Evolutionary conservation across 805 yeast genomes (phyloP), one percentile per base, ranked within the genome.

Genomic region (Priceomyces fermenticarens): DNA sequence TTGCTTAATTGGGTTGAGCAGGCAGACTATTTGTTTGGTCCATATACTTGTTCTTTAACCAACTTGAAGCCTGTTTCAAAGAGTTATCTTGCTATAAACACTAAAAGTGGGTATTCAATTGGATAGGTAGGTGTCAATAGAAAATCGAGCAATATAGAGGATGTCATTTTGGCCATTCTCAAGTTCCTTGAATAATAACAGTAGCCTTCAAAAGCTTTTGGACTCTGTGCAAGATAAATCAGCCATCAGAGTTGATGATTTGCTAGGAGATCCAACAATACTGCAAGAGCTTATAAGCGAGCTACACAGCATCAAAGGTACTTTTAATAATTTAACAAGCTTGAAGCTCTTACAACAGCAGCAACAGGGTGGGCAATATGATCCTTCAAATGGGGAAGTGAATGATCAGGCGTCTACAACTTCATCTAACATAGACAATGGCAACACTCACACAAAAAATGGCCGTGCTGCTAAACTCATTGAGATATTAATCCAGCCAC

Each of bases 401-500:
- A 58, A 49, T 15, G 65, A 71, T 10, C 49, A 67, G 13, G 48
- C 67, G 0, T 67, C 73, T 4, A 58, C 67, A 11, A 64, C 51
- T 45, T 65, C 72, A 4, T 59, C 67, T n/a, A 65, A 51, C 44
- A 58, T 60, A 15, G 70, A 64, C 17, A 46, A 41, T 23, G 36
- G 42, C 10, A 54, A 52, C 29, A 50, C 39, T 33, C 36, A 44
- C 26, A 47, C 51, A 33, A 68, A 64, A 39, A 72, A 65, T 38
- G 59, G 66, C 6, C 56, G 71, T 26, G 67, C 70, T 5, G 60
- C 61, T 30, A 83, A 85, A 55, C 73, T 93, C 37, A 72, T 90
- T 30, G 93, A 88, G 53, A 83, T 83, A 53, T 69, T 93, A 41
- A 75, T 91, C 47, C 87, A 86, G 55, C 89, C 93, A 11, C 85